Evolutionary conservation across 768 basidiomycete species (phyloP), one percentile per base, ranked within the genome.

Genomic region (Cubamyces sp.): DNA sequence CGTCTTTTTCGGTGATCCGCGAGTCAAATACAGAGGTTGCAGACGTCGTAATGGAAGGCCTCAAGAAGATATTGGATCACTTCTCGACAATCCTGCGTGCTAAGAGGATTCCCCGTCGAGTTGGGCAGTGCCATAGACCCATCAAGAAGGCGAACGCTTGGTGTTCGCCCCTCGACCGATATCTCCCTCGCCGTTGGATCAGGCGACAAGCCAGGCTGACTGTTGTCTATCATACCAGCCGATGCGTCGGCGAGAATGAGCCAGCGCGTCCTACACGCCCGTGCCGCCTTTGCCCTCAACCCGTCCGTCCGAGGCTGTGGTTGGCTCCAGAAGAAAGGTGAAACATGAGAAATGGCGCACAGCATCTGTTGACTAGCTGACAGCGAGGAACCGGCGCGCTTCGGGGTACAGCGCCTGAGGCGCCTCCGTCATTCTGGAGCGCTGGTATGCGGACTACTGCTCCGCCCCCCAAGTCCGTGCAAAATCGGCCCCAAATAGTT

Each of bases 41-140:
- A 23, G 15, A 26, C 37, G 21, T 40, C 25, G 19, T 18, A 43
- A 59, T 59, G 57, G 57, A 58, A 58, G 57, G 1, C 16, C n/a
- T 21, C 18, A 23, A 21, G 23, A 51, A 16, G 21, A 9, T 7
- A 8, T 23, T 39, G 19, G 52, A 15, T 12, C 28, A 15, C 61
- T 51, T 62, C 54, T 37, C 46, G 48, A 50, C 48, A 49, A 55
- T 62, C 61, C 49, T 51, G 5, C 53, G 43, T 56, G 39, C 41
- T 30, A 3, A 50, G 26, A 43, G 28, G 54, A 56, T 37, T 14
- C 40, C 9, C 28, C 25, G 18, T 18, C 28, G 18, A 41, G 16
- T 46, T 21, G 34, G 34, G 34, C 9, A 34, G 34, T 11, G 9
- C 34, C 34, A 34, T 34, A 34, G 34, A 11, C 34, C 11, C 34